Evolutionary conservation across 352 stramenopile species (phyloP), one percentile per base, ranked within the genome.

Genomic region (Phytopythium kandeliae): DNA sequence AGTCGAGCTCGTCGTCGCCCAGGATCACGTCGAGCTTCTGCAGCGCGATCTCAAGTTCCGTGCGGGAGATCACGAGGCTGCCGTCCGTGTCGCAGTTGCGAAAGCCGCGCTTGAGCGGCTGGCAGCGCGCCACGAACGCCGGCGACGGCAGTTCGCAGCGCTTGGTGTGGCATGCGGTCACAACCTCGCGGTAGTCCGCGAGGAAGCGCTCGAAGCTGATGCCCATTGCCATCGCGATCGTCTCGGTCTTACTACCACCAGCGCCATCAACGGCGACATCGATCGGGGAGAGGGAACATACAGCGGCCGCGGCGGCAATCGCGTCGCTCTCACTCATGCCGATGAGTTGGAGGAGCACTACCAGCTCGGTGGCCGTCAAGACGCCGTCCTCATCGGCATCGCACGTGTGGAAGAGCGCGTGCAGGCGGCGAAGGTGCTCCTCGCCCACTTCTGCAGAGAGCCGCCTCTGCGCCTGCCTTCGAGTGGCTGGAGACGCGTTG

Each of bases 11-110:
- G 19, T 56, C 55, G 33, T 79, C 71, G 5, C 37, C 50, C 2
- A 77, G 34, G 0, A 65, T 46, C 7, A 70, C n/a, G n/a, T 64
- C 62, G 13, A 83, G 59, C 52, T 83, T 83, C 31, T 83, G 69
- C n/a, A 77, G 51, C 22, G 71, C 71, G 47, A 79, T 83, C 55
- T 83, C 68, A 5, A 83, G 57, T 55, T 83, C 69, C 0, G 48
- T 58, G 12, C 51, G 50, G 30, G 65, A 66, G 26, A 83, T 66
- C 7, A 65, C 46, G 2, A 53, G 30, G 40, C 55, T 67, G 28
- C 56, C 56, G 38, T 83, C 64, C 25, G 63, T 69, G 57, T 83
- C 65, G 25, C 62, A 69, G 34, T 71, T 73, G 3, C 54, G 36
- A 41, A 72, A 78, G 6, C 67, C 71, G n/a, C 65, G 59, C 59